These are phyloP conservation scores for Sanghuangporus weigelae DNA, from an alignment of 1,284 basidiomycete species.

Conservation along the genomic window DNA sequence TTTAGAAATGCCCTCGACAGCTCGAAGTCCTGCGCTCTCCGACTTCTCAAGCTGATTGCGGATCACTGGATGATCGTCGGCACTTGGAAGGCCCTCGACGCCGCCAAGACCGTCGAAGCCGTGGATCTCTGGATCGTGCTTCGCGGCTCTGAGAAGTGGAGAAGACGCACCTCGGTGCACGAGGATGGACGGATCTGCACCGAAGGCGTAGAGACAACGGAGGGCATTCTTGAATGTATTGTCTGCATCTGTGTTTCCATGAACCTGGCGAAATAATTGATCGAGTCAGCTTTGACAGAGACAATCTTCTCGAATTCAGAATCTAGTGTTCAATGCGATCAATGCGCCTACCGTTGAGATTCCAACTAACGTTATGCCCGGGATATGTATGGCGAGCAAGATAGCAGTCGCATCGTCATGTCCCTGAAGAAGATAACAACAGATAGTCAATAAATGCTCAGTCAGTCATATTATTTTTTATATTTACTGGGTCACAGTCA, in stretches of 20 bases:
- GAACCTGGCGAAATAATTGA: constrained; percentile 37
- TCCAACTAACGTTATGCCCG: constrained; percentile 62
- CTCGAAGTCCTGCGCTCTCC: constrained; percentile 30
- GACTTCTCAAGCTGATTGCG: constrained; percentile 38
- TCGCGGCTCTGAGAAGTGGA: constrained; percentile 49
- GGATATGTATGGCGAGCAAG: constrained; percentile 61
- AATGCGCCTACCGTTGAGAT: constrained; percentile 62
- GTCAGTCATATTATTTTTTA: not conserved
- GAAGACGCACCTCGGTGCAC: constrained; percentile 65
- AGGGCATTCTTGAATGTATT: constrained; percentile 70
- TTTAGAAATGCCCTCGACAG: constrained; percentile 62
- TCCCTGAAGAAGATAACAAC: constrained; percentile 42
- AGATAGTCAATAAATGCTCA: not conserved
- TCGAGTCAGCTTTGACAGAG: not conserved
- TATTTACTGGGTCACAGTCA: constrained; percentile 50
- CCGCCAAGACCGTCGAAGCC: constrained; percentile 76
- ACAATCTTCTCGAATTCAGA: not conserved
- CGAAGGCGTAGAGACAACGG: constrained; percentile 65
- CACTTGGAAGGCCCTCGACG: constrained; percentile 62
- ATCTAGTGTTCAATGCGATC: not conserved
- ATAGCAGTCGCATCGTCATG: constrained; percentile 85
- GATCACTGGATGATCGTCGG: constrained; percentile 37
- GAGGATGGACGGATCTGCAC: constrained; percentile 46
- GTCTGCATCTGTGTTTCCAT: constrained; percentile 66
- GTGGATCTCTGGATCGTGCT: constrained; percentile 70